phyloP scores from a whole-genome alignment of 176 grass and related monocot genomes.

The Thalia dealbata region DNA sequence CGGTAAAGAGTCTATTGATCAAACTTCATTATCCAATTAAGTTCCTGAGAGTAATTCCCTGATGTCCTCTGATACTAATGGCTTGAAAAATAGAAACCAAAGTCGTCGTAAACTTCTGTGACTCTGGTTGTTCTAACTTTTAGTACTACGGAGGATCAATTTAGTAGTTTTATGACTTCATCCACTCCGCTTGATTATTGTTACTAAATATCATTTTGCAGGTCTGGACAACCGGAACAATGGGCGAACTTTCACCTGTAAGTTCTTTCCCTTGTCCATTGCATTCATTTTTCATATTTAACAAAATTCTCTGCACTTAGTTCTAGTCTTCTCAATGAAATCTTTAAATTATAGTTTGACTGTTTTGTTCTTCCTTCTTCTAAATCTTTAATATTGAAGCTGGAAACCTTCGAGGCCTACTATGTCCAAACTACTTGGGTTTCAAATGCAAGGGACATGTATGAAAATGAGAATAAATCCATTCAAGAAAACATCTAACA shows the following conservation, averaged over 20 bases:
- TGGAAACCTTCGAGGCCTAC: too few species aligned
- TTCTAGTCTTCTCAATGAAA: neutral
- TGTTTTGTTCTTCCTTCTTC: too few species aligned
- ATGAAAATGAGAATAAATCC: neutral
- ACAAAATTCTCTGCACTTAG: neutral
- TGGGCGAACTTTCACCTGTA: slow-evolving; percentile 96
- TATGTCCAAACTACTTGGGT: neutral
- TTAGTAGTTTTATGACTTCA: neutral
- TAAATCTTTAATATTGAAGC: too few species aligned
- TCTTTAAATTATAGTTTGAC: too few species aligned
- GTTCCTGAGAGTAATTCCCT: too few species aligned
- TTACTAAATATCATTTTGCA: slow-evolving; percentile 26
- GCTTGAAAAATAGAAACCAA: too few species aligned
- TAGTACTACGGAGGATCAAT: neutral
- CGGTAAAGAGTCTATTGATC: too few species aligned
- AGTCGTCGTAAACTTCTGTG: neutral
- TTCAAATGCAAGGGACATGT: neutral
- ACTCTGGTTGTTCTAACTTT: neutral
- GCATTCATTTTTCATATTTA: neutral
- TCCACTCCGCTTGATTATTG: neutral
- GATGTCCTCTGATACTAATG: too few species aligned
- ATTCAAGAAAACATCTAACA: neutral
- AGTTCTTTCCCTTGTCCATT: slow-evolving; percentile 7
- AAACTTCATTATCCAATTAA: too few species aligned
- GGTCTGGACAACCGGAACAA: slow-evolving; percentile 99